Evolutionary conservation across 164 flowering plant genomes (phyloP).

Genomic region (Magnolia changhungtana): DNA sequence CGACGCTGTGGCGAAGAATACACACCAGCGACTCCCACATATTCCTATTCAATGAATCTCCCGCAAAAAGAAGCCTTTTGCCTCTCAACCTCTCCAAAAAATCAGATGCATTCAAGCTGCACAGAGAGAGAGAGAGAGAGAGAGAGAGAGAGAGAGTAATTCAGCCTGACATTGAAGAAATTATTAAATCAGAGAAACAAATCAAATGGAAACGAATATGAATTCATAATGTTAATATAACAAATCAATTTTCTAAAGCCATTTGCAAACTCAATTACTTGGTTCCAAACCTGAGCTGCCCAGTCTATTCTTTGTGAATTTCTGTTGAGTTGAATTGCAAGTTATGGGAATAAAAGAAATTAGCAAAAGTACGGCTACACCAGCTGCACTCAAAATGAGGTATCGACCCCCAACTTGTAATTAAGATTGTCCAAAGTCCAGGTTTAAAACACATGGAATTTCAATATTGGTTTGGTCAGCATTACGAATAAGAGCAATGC

Average conservation of each 20-base stretch:
- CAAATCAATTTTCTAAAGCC: background rate
- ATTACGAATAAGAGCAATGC: no score
- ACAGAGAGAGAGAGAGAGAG: background rate
- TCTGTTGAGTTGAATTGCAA: background rate
- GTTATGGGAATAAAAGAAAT: no score
- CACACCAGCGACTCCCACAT: conserved; percentile 96
- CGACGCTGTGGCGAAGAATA: conserved; percentile 55
- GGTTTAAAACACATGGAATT: background rate
- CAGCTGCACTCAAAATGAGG: background rate
- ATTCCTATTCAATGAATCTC: conserved; percentile 84
- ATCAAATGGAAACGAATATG: background rate
- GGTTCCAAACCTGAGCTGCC: background rate
- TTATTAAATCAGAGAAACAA: background rate
- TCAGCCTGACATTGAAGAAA: background rate
- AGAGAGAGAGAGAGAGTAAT: background rate
- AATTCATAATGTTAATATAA: background rate
- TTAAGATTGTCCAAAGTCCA: background rate
- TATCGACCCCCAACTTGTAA: background rate
- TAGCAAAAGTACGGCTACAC: background rate
- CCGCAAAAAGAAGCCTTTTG: conserved; percentile 71
- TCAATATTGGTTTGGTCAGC: background rate
- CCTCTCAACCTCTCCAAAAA: conserved; percentile 78
- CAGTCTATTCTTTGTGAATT: background rate
- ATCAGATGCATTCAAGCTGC: conserved; percentile 69
- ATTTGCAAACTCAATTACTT: background rate